These are phyloP conservation scores for Fusarium pseudocircinatum DNA, from an alignment of 2,329 filamentous ascomycete genomes.

Conservation along the genomic window DNA sequence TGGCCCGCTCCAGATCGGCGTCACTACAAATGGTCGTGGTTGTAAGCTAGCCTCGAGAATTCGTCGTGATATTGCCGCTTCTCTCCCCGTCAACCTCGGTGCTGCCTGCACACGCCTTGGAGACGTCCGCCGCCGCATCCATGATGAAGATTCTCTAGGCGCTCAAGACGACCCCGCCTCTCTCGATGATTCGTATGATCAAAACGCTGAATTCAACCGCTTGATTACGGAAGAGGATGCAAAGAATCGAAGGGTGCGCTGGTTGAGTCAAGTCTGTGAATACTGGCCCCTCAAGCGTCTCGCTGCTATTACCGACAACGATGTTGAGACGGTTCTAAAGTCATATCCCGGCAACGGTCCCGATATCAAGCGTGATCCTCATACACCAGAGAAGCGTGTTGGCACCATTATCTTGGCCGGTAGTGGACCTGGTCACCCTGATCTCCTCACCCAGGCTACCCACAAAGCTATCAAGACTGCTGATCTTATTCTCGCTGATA, in stretches of 20 bases:
- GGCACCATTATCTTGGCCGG: conserved; percentile 89
- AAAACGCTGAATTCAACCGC: conserved; percentile 84
- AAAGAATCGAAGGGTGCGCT: conserved; percentile 85
- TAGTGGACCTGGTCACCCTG: conserved; percentile 90
- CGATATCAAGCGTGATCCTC: conserved; percentile 35
- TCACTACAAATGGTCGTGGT: conserved; percentile 93
- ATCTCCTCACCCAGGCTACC: conserved; percentile 86
- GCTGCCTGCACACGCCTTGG: conserved; percentile 81
- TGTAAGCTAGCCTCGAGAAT: conserved; percentile 94
- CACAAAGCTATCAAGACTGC: conserved; percentile 79
- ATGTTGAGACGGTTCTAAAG: conserved; percentile 79
- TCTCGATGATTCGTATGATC: conserved; percentile 72
- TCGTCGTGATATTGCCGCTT: conserved; percentile 84
- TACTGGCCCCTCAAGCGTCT: conserved; percentile 94
- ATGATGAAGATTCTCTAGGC: conserved; percentile 72
- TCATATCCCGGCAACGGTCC: conserved; percentile 65
- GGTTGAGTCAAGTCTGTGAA: conserved; percentile 96
- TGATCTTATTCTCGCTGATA: conserved; percentile 85
- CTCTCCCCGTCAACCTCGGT: conserved; percentile 80
- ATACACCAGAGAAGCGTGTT: conserved; percentile 44
- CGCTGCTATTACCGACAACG: conserved; percentile 79
- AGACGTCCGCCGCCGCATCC: conserved; percentile 73
- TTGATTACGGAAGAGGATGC: conserved; percentile 79
- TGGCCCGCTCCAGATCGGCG: conserved; percentile 91
- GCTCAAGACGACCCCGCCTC: conserved; percentile 64